A percentile compares a stretch with the other conserved stretches of the same genome.
These are phyloP conservation scores for Limonomyces culmigenus DNA, from an alignment of 1,284 basidiomycete species.

Conservation along the genomic window DNA sequence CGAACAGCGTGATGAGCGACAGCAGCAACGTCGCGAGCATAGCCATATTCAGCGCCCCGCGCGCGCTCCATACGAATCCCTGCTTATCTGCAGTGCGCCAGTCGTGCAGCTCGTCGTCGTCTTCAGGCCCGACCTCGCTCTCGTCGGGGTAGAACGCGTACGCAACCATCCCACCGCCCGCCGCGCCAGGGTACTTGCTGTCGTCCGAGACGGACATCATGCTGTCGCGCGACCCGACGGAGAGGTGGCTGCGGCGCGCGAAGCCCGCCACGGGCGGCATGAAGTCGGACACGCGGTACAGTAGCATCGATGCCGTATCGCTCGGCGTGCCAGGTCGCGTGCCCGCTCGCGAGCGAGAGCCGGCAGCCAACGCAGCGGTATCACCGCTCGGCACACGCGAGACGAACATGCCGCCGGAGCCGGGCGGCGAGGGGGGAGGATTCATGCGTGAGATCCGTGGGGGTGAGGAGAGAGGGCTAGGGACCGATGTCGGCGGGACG, in stretches of 20 bases:
- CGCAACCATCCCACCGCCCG: conserved; percentile 33
- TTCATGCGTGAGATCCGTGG: no score
- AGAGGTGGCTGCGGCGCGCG: conserved; percentile 19
- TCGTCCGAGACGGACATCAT: conserved; percentile 34
- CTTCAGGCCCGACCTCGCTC: conserved; percentile 39
- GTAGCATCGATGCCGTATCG: no score
- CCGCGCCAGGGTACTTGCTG: conserved; percentile 40
- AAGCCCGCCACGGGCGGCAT: conserved; percentile 14
- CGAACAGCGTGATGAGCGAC: conserved; percentile 45
- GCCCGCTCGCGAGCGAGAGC: no score
- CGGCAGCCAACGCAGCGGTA: no score
- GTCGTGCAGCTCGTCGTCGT: conserved; percentile 47
- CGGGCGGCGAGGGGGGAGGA: no score
- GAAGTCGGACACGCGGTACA: no score
- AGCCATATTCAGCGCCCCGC: conserved; percentile 31
- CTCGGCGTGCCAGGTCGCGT: no score
- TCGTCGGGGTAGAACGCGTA: conserved; percentile 49
- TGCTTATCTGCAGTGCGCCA: conserved; percentile 20
- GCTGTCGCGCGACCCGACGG: conserved; percentile 30
- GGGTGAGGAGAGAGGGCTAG: no score
- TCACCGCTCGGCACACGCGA: no score
- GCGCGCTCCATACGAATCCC: conserved; percentile 17
- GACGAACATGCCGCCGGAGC: no score
- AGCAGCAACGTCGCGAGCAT: conserved; percentile 24
- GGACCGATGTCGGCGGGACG: no score